Base-by-base conservation (phyloP, 768 basidiomycete species). In the Gloeostereum incarnatum region DNA sequence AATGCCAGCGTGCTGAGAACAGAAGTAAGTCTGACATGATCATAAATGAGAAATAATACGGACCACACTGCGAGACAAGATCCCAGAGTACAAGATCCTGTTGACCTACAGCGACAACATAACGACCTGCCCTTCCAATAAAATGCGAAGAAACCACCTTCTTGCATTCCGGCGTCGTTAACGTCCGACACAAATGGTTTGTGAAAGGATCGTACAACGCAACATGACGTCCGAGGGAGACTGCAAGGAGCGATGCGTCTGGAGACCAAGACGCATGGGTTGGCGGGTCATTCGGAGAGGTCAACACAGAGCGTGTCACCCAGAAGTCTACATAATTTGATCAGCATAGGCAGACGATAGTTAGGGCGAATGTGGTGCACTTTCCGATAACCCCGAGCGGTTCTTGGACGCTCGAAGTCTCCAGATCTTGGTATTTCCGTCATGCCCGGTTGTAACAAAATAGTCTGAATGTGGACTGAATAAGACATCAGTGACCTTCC, bases 351-450 rank as follows among this genome's bases (percentile, higher is more conserved):
- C n/a, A n/a, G n/a, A n/a, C n/a, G n/a, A n/a, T n/a, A 21, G 26
- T 18, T 19, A 14, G 23, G 26, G 9, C 26, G 9, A 8, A 29
- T 20, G 4, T 9, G 20, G 9, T 21, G 2, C 3, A 36, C 18
- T 13, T 27, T 23, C 25, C 31, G 42, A 23, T 49, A 32, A 5
- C 18, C 42, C 24, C 60, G 68, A 56, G 46, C 78, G 81, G 69
- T 60, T 87, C 74, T 20, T 53, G 49, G 25, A 53, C 54, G 16
- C 67, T 52, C 67, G 74, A 49, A 81, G 59, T 43, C 79, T 68
- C 94, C 94, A 98, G 3, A 79, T 62, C 55, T 90, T 96, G 40
- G 91, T 77, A 21, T 62, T 58, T 1, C 79, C 77, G 56, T 93
- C 89, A 45, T 69, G 67, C 5, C 83, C 83, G 8, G 81, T 76